Evolutionary conservation across 2,329 filamentous ascomycete species (phyloP), one percentile per base, ranked within the genome.

Genomic region (Orbilia quercus): DNA sequence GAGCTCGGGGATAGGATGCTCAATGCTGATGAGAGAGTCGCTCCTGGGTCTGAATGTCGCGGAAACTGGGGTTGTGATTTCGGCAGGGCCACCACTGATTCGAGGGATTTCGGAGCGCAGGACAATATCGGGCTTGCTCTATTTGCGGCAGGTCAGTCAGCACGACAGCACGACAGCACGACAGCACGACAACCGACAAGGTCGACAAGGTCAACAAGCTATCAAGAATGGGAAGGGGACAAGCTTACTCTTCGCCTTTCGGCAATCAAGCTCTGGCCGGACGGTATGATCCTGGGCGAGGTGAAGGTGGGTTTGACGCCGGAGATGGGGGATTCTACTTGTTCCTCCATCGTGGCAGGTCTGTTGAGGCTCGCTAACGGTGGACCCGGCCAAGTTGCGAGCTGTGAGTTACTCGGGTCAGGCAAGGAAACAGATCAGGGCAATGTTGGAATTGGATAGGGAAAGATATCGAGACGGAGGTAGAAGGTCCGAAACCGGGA

Each of bases 91-190:
- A 16, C 54, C 54, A 54, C 54, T 73, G 48, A 57, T 73, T 20
- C 69, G 48, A 22, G 69, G 69, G 28, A 73, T 51, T 16, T 73
- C 69, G 28, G 69, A 73, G 18, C 69, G 69, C 54, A 73, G 36
- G 14, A 73, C 69, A 18, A 73, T 73, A 38, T 73, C 69, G 16
- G 69, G 69, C 34, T 73, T 73, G 34, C 69, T 73, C 69, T 73
- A 20, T 31, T 25, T 34, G 12, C 20, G 53, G 53, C 38, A 58
- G 40, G 53, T 45, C 14, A 50, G 45, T 7, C n/a, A n/a, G n/a
- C n/a, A n/a, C n/a, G n/a, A n/a, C n/a, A n/a, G n/a, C n/a, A n/a
- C n/a, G n/a, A n/a, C n/a, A n/a, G n/a, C n/a, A n/a, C n/a, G n/a
- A n/a, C n/a, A n/a, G n/a, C n/a, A n/a, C n/a, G n/a, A n/a, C n/a